Conservation (phyloP, 1,284 basidiomycete genomes). For the Phaffia rhodozyma region DNA sequence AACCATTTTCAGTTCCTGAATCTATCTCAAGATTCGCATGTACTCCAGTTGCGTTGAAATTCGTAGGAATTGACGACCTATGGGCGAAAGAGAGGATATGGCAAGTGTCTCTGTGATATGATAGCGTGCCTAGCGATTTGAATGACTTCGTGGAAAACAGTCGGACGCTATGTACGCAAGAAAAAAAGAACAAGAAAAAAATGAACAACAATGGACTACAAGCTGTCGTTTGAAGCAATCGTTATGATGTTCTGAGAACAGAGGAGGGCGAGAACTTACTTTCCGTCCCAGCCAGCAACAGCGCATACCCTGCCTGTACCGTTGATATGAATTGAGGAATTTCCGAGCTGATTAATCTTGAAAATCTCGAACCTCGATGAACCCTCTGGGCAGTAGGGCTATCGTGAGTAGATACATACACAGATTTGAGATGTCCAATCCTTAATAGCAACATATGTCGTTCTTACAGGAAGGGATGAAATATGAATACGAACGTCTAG, state of each 20-base stretch:
- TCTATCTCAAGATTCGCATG: too few species aligned
- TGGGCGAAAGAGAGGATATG: slow-evolving; percentile 56
- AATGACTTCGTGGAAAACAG: slow-evolving; percentile 62
- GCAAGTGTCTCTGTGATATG: slow-evolving; percentile 61
- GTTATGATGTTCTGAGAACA: too few species aligned
- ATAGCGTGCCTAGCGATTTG: slow-evolving; percentile 64
- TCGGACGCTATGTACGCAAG: slow-evolving; percentile 45
- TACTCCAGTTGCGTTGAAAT: neutral
- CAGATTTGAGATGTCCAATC: too few species aligned
- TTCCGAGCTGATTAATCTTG: slow-evolving; percentile 63
- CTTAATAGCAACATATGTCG: slow-evolving; percentile 17
- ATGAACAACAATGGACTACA: neutral
- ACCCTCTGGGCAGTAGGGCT: neutral
- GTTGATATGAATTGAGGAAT: slow-evolving; percentile 58
- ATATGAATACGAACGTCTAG: slow-evolving; percentile 40
- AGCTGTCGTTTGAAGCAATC: too few species aligned
- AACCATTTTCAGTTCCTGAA: slow-evolving; percentile 16
- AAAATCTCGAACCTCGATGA: slow-evolving; percentile 21
- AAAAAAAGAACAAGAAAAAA: neutral
- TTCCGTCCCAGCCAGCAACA: slow-evolving; percentile 78
- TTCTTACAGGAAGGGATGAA: neutral
- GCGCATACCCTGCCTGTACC: slow-evolving; percentile 63
- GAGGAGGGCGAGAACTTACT: slow-evolving; percentile 40
- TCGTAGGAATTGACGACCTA: slow-evolving; percentile 8
- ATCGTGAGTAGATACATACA: neutral